Evolutionary conservation across 2,329 filamentous ascomycete genomes (phyloP), one percentile per base, ranked within the genome.

Genomic region (Reticulascus tulasneorum): DNA sequence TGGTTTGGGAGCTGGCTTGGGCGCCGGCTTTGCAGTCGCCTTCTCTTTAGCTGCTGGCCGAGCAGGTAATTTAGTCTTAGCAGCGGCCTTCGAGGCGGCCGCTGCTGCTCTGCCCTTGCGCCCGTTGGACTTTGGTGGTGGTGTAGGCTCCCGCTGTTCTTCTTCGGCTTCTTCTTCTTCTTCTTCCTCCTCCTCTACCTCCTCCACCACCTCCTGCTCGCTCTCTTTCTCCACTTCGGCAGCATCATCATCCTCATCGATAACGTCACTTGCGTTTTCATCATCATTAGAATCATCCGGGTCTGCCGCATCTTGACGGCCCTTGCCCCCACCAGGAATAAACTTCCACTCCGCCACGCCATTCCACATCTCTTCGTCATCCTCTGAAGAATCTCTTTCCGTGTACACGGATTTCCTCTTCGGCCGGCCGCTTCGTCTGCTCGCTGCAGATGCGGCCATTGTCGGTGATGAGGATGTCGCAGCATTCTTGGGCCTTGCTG

Each of bases 281-380:
- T 42, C 42, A 25, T 36, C 29, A 4, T 29, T 27, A 20, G 35
- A 31, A 3, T 40, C 29, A 15, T 30, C 34, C 12, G 30, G 25
- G 23, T 37, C 49, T 3, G 37, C 45, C 16, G 45, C 50, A 29
- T 55, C 52, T 13, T 53, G 50, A 3, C 24, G 53, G 48, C 13
- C 49, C 45, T 19, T 47, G 38, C 22, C 50, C 30, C 12, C 52
- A 4, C 60, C 47, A n/a, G 63, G 58, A 11, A 55, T 59, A 30
- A 79, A 79, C 17, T 73, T 63, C 76, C 76, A 80, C 50, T 75
- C 62, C 1, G 75, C 73, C 6, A 79, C 76, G 3, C 76, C 76
- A 29, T 76, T 67, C 17, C 77, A 59, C 76, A 79, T 80, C 52
- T 79, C 76, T 45, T 75, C 68, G 41, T 79, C 75, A 40, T 79